A percentile compares a stretch with the other conserved stretches of the same genome.
Evolutionary conservation across 306 rosid species (phyloP).

Genomic region (Fragaria nilgerrensis): DNA sequence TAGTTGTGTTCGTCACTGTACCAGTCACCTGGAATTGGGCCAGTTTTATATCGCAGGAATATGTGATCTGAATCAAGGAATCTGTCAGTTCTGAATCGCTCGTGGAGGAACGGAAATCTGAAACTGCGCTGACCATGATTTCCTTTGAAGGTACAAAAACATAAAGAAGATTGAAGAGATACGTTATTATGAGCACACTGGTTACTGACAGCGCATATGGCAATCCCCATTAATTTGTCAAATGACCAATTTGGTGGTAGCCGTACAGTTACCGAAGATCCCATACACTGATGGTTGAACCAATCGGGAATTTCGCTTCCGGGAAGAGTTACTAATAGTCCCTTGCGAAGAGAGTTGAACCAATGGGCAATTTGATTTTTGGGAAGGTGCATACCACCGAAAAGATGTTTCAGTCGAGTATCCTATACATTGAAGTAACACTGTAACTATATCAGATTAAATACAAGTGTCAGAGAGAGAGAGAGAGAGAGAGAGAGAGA

Average conservation of each 20-base stretch:
- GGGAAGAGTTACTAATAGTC: not conserved
- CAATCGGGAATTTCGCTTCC: not conserved
- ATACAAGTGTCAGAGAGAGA: no score
- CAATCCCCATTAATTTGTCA: not conserved
- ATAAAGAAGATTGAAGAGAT: no score
- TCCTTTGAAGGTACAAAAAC: not conserved
- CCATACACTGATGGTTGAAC: not conserved
- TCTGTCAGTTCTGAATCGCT: not conserved
- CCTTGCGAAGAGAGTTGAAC: no score
- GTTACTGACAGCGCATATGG: no score
- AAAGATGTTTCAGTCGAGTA: no score
- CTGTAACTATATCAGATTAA: no score
- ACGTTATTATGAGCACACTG: no score
- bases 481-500: constrained; percentile 4
- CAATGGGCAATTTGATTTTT: no score
- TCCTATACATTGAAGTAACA: no score
- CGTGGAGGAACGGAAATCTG: not conserved
- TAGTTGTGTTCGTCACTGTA: not conserved
- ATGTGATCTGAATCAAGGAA: not conserved
- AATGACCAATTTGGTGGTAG: not conserved
- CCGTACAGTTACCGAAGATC: not conserved
- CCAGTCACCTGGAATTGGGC: no score
- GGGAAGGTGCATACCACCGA: no score
- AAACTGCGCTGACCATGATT: not conserved
- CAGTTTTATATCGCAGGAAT: not conserved